These are phyloP conservation scores for Hypoxylon lienhwacheense DNA, from an alignment of 495 filamentous ascomycete genomes.

Conservation along the genomic window DNA sequence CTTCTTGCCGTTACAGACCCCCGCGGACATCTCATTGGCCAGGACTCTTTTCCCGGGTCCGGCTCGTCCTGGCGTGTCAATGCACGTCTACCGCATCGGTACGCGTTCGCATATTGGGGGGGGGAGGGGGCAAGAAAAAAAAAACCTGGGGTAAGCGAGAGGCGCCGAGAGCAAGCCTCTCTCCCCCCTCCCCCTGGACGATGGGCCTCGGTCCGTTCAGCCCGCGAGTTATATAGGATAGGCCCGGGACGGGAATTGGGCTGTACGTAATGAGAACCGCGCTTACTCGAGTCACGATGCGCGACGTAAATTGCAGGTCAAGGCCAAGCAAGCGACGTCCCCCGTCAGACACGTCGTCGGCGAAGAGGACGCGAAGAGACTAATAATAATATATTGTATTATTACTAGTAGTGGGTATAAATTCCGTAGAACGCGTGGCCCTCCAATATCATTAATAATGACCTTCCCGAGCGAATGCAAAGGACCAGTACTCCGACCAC, in stretches of 20 bases:
- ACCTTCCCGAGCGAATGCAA: conserved; percentile 17
- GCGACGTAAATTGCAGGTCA: conserved; percentile 5
- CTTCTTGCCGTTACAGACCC: conserved; percentile 21
- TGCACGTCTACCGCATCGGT: conserved; percentile 14
- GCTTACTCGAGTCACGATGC: background rate
- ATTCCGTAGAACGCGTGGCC: conserved; percentile 34
- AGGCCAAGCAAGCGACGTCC: too few relatives aligned
- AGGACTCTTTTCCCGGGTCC: conserved; percentile 24
- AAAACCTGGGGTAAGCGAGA: conserved; percentile 34
- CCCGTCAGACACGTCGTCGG: too few relatives aligned
- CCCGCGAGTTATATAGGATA: conserved; percentile 20
- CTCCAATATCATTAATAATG: conserved; percentile 28
- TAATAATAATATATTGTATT: too few relatives aligned
- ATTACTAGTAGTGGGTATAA: conserved; percentile 38
- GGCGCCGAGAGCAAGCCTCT: background rate
- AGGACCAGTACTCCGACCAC: conserved; percentile 27
- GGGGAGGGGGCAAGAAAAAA: too few relatives aligned
- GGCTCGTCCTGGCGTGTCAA: conserved; percentile 8
- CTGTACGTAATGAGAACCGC: conserved; percentile 1
- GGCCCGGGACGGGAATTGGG: background rate
- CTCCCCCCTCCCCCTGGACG: background rate
- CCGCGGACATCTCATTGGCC: conserved; percentile 21
- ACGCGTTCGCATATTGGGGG: too few relatives aligned
- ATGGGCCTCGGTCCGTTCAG: conserved; percentile 23
- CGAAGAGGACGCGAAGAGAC: background rate